These are phyloP conservation scores for Verticillium tricorpus DNA, from an alignment of 2,329 filamentous ascomycete species.

Conservation along the genomic window DNA sequence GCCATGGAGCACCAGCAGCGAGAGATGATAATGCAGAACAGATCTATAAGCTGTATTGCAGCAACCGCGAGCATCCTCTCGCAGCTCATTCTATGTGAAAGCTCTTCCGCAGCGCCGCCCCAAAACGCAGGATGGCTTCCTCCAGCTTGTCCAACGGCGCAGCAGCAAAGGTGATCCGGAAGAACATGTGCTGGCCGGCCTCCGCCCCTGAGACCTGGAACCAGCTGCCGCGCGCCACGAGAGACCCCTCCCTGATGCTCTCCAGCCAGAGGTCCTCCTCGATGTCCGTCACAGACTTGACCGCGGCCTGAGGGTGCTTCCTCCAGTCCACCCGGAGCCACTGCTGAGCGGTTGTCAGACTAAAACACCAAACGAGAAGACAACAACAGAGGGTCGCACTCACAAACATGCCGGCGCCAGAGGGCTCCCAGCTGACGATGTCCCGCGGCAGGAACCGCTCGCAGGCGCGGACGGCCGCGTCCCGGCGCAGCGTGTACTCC, in stretches of 20 bases:
- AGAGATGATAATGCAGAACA: too few relatives aligned
- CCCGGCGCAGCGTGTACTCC: slow-evolving; percentile 74
- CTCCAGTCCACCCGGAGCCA: slow-evolving; percentile 67
- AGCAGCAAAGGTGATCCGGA: slow-evolving; percentile 84
- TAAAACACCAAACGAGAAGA: neutral
- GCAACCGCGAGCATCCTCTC: too few relatives aligned
- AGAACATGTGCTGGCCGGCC: slow-evolving; percentile 64
- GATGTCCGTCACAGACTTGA: slow-evolving; percentile 55
- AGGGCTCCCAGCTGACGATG: slow-evolving; percentile 75
- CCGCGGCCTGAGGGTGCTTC: slow-evolving; percentile 57
- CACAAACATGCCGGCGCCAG: slow-evolving; percentile 90
- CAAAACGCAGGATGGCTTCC: slow-evolving; percentile 70
- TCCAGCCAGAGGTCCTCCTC: slow-evolving; percentile 83
- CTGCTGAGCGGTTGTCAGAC: slow-evolving; percentile 36
- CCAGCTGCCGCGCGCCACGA: slow-evolving; percentile 83
- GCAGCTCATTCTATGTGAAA: too few relatives aligned
- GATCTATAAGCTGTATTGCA: too few relatives aligned
- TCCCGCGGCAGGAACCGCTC: slow-evolving; percentile 69
- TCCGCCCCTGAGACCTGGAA: slow-evolving; percentile 70
- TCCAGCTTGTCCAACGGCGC: slow-evolving; percentile 66
- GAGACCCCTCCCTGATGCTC: slow-evolving; percentile 69
- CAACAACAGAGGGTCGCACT: slow-evolving; percentile 30
- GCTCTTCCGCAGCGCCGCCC: slow-evolving; percentile 21
- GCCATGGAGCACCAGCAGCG: too few relatives aligned
- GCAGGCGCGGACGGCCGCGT: slow-evolving; percentile 76